phyloP scores from a whole-genome alignment of 495 filamentous ascomycete genomes.

The Rhypophila decipiens region DNA sequence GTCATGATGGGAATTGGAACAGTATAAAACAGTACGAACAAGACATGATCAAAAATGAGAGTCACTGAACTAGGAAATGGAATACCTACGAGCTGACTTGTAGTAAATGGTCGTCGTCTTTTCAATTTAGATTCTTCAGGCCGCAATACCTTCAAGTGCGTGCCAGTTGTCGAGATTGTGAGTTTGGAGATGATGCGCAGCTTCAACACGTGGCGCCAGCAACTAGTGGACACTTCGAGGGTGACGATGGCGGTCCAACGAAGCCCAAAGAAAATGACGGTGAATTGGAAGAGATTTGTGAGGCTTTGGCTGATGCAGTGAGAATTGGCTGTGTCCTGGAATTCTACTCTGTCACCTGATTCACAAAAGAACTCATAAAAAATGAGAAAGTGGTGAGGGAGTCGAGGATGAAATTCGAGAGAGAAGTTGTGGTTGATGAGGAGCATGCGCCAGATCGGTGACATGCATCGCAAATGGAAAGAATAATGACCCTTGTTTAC shows the following conservation, averaged over 20 bases:
- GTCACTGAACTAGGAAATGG: not conserved
- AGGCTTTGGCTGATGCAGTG: not conserved
- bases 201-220: conserved; percentile 1
- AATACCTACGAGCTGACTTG: too few species aligned
- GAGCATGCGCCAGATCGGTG: conserved; percentile 1
- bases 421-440: too few species aligned
- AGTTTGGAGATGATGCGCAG: not conserved
- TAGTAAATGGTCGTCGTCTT: too few species aligned
- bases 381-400: too few species aligned
- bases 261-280: not conserved
- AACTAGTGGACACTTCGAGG: not conserved
- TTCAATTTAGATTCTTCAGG: not conserved
- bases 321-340: not conserved
- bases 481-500: conserved; percentile 23
- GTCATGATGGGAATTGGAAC: not conserved
- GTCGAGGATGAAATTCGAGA: too few species aligned
- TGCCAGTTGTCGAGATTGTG: not conserved
- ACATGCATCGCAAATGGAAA: conserved; percentile 12
- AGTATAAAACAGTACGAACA: not conserved
- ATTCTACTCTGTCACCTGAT: too few species aligned
- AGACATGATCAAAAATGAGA: not conserved
- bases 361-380: too few species aligned
- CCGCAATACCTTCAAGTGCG: not conserved
- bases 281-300: too few species aligned
- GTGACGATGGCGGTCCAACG: not conserved